Evolutionary conservation across 2,329 filamentous ascomycete species (phyloP).

Genomic region (Periconia digitata): DNA sequence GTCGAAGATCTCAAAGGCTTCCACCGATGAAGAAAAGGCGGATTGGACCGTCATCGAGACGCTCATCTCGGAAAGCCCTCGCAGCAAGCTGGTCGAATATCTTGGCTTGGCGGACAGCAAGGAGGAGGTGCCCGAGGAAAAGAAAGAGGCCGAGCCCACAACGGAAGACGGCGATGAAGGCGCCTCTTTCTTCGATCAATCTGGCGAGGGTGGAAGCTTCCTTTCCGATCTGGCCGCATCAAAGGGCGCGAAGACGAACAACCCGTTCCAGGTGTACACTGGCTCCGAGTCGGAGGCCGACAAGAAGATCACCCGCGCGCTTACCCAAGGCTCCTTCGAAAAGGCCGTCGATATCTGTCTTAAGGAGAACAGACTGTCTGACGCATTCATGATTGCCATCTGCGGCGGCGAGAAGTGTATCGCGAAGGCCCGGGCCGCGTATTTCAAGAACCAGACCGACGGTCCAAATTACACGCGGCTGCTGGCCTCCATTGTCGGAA

Average conservation of each 20-base stretch:
- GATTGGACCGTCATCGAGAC: conserved; percentile 96
- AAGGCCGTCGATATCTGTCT: conserved; percentile 87
- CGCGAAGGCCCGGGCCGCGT: conserved; percentile 89
- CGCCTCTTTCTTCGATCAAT: conserved; percentile 80
- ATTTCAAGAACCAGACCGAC: conserved; percentile 79
- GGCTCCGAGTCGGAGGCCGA: conserved; percentile 84
- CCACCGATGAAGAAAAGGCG: conserved; percentile 86
- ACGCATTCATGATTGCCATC: conserved; percentile 97
- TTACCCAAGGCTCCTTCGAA: conserved; percentile 89
- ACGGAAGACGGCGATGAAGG: conserved; percentile 48
- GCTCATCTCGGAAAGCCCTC: conserved; percentile 80
- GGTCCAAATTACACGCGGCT: conserved; percentile 91
- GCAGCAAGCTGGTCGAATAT: conserved; percentile 82
- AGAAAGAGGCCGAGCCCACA: conserved; percentile 43
- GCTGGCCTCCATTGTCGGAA: conserved; percentile 86
- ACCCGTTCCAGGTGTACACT: conserved; percentile 87
- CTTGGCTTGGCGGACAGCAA: conserved; percentile 75
- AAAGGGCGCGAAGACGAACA: conserved; percentile 90
- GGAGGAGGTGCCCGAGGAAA: conserved; percentile 41
- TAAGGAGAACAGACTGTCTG: conserved; percentile 84
- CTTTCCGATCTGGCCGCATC: conserved; percentile 80
- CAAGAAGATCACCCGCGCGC: conserved; percentile 79
- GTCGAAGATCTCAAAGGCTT: conserved; percentile 71
- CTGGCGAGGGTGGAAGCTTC: conserved; percentile 75
- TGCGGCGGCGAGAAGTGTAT: conserved; percentile 92